Base-by-base conservation (phyloP, 108 stramenopile genomes). In the Cylindrotheca closterium region DNA sequence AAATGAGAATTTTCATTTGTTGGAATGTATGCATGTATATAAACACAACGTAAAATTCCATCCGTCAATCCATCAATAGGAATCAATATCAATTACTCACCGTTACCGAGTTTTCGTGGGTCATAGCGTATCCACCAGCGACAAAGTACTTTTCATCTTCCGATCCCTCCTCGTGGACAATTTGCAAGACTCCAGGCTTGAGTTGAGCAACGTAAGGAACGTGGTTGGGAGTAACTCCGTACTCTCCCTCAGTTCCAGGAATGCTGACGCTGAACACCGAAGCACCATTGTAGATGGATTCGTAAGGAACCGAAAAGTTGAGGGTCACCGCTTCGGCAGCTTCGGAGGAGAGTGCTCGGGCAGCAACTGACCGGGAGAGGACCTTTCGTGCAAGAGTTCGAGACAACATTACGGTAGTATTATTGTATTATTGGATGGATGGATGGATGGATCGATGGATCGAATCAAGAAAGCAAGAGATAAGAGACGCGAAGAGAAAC, bases 81-180 rank as follows among this genome's bases (percentile, higher is more conserved):
- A n/a, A n/a, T n/a, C n/a, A n/a, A n/a, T n/a, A n/a, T n/a, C n/a
- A 22, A 65, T 47, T 10, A 85, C 93, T 83, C 72, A 95, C 94
- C 60, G 97, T 96, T 22, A 86, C 82, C 4, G 93, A 94, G 56
- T 91, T 83, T 48, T 85, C 86, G 65, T 95, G 93, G 54, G 94
- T 96, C 68, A 98, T 72, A 22, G 97, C 88, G 63, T 95, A 98
- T 51, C 97, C 98, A 56, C 96, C 98, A 15, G 93, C 78, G 30
- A 98, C 95, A 75, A 98, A 98, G 70, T 91, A 98, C 74, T 97
- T 97, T 80, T 98, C 98, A 25, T 82, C 67, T 65, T 94, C 98
- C 7, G 54, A 29, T 21, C 85, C 90, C 70, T 81, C 83, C 46
- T 89, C 87, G 72, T 92, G 92, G 55, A 93, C 33, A 52, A 98